A percentile compares a stretch with the other conserved stretches of the same genome.
Conservation (phyloP, 208 protist genomes). For the Wallacemonas sp. region DNA sequence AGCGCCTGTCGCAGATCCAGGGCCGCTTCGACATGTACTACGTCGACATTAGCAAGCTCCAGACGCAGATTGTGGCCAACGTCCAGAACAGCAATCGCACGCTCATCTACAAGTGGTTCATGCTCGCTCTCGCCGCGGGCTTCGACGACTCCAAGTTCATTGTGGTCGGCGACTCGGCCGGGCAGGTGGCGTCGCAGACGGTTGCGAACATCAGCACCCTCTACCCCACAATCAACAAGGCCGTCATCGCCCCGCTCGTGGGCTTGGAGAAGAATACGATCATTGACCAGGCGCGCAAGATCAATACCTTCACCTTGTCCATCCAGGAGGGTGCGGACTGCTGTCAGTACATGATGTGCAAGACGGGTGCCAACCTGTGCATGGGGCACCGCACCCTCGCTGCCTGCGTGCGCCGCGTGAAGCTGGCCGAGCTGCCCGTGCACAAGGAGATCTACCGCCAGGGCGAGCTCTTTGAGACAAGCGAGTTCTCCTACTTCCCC, state of each 20-base stretch:
- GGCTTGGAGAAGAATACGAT: constrained; percentile 71
- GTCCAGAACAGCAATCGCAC: constrained; percentile 81
- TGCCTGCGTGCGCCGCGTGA: constrained; percentile 53
- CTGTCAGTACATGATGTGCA: constrained; percentile 92
- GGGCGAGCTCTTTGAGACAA: constrained; percentile 43
- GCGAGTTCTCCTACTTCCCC: constrained; percentile 40
- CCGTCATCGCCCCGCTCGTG: constrained; percentile 67
- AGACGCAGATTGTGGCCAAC: constrained; percentile 80
- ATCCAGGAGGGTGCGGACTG: constrained; percentile 84
- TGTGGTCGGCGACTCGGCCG: constrained; percentile 73
- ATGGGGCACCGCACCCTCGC: constrained; percentile 61
- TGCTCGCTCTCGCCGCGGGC: constrained; percentile 64
- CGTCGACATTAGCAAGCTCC: constrained; percentile 83
- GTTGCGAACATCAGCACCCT: constrained; percentile 81
- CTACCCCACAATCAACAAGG: constrained; percentile 67
- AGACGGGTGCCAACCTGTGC: constrained; percentile 72
- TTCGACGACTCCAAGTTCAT: constrained; percentile 70
- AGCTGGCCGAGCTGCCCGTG: constrained; percentile 59
- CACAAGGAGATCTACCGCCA: constrained; percentile 57
- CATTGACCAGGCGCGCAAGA: constrained; percentile 64
- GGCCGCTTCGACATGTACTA: constrained; percentile 77
- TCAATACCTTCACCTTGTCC: constrained; percentile 70
- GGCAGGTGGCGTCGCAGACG: constrained; percentile 86
- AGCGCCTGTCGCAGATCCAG: constrained; percentile 65
- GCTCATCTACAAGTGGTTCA: constrained; percentile 88